Base-by-base conservation (phyloP, 192 early-diverging fungal species). In the Podila horticola region DNA sequence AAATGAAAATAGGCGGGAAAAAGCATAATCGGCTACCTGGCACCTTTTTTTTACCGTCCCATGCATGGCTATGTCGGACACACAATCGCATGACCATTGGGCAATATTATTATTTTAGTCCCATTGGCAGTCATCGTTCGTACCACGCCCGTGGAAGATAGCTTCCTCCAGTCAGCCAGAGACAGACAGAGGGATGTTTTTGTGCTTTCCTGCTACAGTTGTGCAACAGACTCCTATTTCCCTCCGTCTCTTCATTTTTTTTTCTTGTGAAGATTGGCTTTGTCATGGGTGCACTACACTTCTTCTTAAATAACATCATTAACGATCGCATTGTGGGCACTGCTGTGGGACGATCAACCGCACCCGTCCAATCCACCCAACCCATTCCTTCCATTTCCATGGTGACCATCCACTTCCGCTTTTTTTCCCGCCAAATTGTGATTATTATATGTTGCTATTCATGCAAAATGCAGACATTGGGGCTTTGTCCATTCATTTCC, bases 1-100 rank as follows among this genome's bases (percentile, higher is more conserved):
- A 55, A 50, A 55, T 55, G 52, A 55, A 55, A 55, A 55, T 55
- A 8, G 52, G 52, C 52, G 52, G 52, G 52, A 55, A 55, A 20
- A 55, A 55, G 17, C 5, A 55, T n/a, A 55, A 55, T 45, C 41
- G 15, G 41, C 41, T 45, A 15, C 41, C 41, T 45, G 41, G 41
- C 41, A 45, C 41, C 41, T 36, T 36, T 36, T 45, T 45, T 45
- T 45, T 45, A 45, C 41, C 41, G 41, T 45, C 41, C 41, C 41
- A 45, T 17, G 41, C 41, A 45, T 17, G 41, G 15, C 41, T 45
- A 12, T 17, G 41, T 45, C 41, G 41, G 41, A 45, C 41, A 45
- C 13, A 45, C 15, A 55, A 55, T 19, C 19, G 24, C 24, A 55
- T 55, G 52, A 22, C 52, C 52, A 24, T 55, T 55, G 52, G 52